Base-by-base conservation (phyloP, 192 early-diverging fungal genomes). In the Linnemannia exigua region DNA sequence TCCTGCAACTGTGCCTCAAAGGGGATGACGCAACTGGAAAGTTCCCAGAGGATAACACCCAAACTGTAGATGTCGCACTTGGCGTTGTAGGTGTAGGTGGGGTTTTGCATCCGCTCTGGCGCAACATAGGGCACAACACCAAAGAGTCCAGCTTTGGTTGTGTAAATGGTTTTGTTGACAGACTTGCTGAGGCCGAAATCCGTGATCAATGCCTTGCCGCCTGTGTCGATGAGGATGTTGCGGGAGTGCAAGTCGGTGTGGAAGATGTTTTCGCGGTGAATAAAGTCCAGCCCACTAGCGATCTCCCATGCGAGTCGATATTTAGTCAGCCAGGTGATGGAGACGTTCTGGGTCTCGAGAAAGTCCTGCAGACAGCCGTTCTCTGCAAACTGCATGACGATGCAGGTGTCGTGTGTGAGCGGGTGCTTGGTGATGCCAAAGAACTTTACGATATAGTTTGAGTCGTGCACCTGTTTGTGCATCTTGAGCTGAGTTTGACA, bases 1-100 rank as follows among this genome's bases (percentile, higher is more conserved):
- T 88, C 87, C 77, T 88, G 81, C 74, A 86, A 31, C 44, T 86
- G 84, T 1, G 52, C 41, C 74, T 88, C 87, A 38, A 88, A 88
- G 17, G 84, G 84, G 38, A 86, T 86, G 28, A 86, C 84, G 47
- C 84, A 86, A 66, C 84, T 86, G 0, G 84, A 86, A 8, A 86
- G 78, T 33, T 89, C 88, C 88, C 88, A 89, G 52, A 89, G 87
- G 71, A 89, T 80, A 48, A 89, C 88, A 5, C 88, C 88, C 8
- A 89, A 67, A 72, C 80, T 80, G 63, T 89, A 89, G 36, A 89
- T 87, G 76, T 89, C 88, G 63, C 88, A 89, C 70, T 82, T 77
- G 48, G 84, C 88, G 46, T 89, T 81, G 77, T 85, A 89, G 37
- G 84, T 84, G 72, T 87, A 82, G 7, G 82, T 82, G 17, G 88